These are phyloP conservation scores for Skeletonema grethae DNA, from an alignment of 108 stramenopile genomes.

Conservation along the genomic window DNA sequence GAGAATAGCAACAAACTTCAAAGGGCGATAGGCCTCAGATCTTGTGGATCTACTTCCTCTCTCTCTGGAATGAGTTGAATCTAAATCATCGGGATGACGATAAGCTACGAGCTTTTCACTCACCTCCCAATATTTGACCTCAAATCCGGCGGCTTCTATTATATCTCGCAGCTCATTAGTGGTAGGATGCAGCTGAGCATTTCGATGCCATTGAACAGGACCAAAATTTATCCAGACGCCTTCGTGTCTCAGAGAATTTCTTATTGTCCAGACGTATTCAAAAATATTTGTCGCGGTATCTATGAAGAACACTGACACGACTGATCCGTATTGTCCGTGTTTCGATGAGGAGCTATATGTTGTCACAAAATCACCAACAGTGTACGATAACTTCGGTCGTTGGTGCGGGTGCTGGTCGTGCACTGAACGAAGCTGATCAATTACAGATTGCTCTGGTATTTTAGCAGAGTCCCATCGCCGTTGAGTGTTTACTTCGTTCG, in stretches of 20 bases:
- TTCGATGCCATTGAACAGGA: constrained; percentile 85
- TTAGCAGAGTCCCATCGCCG: constrained; percentile 54
- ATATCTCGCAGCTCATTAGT: constrained; percentile 70
- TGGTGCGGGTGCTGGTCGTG: constrained; percentile 17
- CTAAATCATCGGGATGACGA: constrained; percentile 54
- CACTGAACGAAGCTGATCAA: neutral
- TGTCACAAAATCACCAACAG: constrained; percentile 73
- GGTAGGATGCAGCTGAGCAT: constrained; percentile 65
- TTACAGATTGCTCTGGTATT: constrained; percentile 51
- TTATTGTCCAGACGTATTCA: constrained; percentile 60
- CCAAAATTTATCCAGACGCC: constrained; percentile 88
- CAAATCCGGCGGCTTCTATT: constrained; percentile 60
- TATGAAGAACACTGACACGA: constrained; percentile 83
- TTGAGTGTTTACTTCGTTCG: constrained; percentile 77
- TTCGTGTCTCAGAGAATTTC: constrained; percentile 23
- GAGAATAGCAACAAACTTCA: constrained; percentile 39
- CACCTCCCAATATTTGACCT: constrained; percentile 64
- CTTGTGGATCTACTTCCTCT: constrained; percentile 49
- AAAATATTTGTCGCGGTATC: constrained; percentile 86
- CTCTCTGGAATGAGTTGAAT: neutral
- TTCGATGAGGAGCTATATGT: constrained; percentile 40
- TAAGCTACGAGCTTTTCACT: constrained; percentile 62
- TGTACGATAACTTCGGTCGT: constrained; percentile 66
- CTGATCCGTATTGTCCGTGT: constrained; percentile 51
- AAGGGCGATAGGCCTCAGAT: constrained; percentile 69